These are phyloP conservation scores for Amphicarpaea edgeworthii DNA, from an alignment of 306 rosid genomes.

Conservation along the genomic window DNA sequence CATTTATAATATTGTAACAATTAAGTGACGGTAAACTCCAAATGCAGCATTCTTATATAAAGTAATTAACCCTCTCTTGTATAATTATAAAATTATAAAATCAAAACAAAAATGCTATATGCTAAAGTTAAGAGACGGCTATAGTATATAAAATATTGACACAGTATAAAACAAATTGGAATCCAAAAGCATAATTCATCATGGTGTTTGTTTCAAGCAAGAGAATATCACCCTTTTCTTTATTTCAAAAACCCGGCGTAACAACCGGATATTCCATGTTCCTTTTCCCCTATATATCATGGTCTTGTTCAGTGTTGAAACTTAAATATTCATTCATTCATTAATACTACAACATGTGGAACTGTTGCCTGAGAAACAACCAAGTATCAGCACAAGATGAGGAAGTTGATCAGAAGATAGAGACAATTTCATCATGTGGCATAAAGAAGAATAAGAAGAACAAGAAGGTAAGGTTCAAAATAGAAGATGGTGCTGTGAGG, in stretches of 20 bases:
- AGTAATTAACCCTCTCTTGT: neutral
- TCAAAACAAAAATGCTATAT: slow-evolving; percentile 16
- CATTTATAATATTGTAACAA: neutral
- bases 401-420: slow-evolving; percentile 41
- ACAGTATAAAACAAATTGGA: neutral
- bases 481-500: slow-evolving; percentile 52
- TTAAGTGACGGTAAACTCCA: slow-evolving; percentile 9
- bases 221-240: slow-evolving; percentile 49
- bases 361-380: slow-evolving; percentile 56
- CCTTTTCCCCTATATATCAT: slow-evolving; percentile 24
- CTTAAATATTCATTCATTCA: neutral
- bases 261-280: slow-evolving; percentile 72
- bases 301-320: neutral
- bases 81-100: neutral
- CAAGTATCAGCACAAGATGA: slow-evolving; percentile 52
- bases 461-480: slow-evolving; percentile 42
- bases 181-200: slow-evolving; percentile 35
- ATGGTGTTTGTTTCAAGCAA: slow-evolving; percentile 40
- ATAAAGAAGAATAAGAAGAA: no score
- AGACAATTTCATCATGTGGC: neutral
- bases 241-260: slow-evolving; percentile 57
- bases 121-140: slow-evolving; percentile 46
- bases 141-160: slow-evolving; percentile 22
- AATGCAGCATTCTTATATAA: slow-evolving; percentile 25
- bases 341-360: slow-evolving; percentile 65